Evolutionary conservation across 1,284 basidiomycete genomes (phyloP).

Genomic region (Bjerkandera adusta): DNA sequence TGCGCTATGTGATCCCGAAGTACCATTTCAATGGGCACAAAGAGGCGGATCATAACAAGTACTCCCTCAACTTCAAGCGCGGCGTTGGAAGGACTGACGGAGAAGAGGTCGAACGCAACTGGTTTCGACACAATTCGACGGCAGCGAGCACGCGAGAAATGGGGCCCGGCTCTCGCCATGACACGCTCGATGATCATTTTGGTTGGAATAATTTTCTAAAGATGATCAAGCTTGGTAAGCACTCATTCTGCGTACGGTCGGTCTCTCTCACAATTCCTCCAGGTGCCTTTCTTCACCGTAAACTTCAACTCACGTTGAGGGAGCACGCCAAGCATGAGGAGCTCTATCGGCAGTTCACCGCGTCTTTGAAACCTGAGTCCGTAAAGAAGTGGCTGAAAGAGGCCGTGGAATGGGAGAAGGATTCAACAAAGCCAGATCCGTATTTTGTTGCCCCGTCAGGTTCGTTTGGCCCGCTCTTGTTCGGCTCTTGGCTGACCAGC

Average conservation of each 20-base stretch:
- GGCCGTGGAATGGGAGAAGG: background rate
- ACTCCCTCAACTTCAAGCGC: constrained; percentile 16
- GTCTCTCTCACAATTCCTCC: background rate
- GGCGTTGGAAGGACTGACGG: constrained; percentile 21
- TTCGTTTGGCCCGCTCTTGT: background rate
- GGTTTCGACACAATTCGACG: constrained; percentile 16
- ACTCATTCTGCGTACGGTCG: background rate
- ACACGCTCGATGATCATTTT: constrained; percentile 16
- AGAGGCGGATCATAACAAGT: constrained; percentile 1
- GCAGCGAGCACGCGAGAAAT: constrained; percentile 19
- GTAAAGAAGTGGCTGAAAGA: background rate
- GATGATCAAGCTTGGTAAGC: constrained; percentile 7
- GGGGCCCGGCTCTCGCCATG: constrained; percentile 16
- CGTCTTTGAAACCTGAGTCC: background rate
- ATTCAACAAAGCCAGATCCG: background rate
- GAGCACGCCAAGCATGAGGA: background rate
- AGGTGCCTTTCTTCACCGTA: background rate
- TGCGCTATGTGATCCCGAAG: constrained; percentile 9
- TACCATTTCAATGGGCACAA: constrained; percentile 14
- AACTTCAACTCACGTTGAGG: too few relatives aligned
- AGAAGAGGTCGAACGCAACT: constrained; percentile 23
- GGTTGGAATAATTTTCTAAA: constrained; percentile 14
- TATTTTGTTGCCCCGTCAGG: background rate
- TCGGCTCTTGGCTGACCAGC: background rate
- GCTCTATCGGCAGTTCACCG: background rate